A percentile compares a stretch with the other conserved stretches of the same genome.
Conservation (phyloP, 768 basidiomycete genomes). For the Tricholomella constricta region DNA sequence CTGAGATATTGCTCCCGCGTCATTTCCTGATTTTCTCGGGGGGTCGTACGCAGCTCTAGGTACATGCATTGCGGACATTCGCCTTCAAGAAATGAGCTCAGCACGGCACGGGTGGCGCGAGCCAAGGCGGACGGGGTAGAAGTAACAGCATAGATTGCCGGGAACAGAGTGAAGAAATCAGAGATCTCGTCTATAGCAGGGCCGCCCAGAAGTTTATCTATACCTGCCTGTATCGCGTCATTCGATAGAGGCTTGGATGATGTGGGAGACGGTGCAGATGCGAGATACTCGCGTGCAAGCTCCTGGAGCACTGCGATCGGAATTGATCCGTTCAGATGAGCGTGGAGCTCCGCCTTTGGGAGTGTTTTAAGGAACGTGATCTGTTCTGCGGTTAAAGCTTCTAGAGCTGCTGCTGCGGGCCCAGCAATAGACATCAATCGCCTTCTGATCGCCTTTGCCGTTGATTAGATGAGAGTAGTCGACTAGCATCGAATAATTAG, state of each 20-base stretch:
- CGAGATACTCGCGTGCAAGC: constrained; percentile 50
- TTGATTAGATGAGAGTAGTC: no score
- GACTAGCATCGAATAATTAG: no score
- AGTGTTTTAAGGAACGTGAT: constrained; percentile 59
- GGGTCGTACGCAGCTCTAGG: constrained; percentile 84
- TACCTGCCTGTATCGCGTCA: constrained; percentile 30
- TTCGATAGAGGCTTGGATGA: constrained; percentile 15
- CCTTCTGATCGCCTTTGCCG: no score
- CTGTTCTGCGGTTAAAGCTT: constrained; percentile 51
- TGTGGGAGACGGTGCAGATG: constrained; percentile 6
- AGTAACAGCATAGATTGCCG: constrained; percentile 78
- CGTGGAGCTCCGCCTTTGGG: constrained; percentile 85
- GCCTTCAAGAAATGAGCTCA: constrained; percentile 60
- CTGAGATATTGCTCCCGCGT: constrained; percentile 59
- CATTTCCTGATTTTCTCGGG: constrained; percentile 61
- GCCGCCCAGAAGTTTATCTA: constrained; percentile 45
- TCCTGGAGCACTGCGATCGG: constrained; percentile 64
- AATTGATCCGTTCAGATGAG: constrained; percentile 85
- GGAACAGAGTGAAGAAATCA: constrained; percentile 77
- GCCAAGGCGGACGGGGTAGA: constrained; percentile 56
- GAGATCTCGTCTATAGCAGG: constrained; percentile 51
- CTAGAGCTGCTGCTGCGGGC: constrained; percentile 53
- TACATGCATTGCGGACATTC: constrained; percentile 60
- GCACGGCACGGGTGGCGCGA: constrained; percentile 63
- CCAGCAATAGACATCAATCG: constrained; percentile 34